A percentile compares a stretch with the other conserved stretches of the same genome.
phyloP scores from a whole-genome alignment of 1,139 yeast species.

The Suhomyces bolitotheri region DNA sequence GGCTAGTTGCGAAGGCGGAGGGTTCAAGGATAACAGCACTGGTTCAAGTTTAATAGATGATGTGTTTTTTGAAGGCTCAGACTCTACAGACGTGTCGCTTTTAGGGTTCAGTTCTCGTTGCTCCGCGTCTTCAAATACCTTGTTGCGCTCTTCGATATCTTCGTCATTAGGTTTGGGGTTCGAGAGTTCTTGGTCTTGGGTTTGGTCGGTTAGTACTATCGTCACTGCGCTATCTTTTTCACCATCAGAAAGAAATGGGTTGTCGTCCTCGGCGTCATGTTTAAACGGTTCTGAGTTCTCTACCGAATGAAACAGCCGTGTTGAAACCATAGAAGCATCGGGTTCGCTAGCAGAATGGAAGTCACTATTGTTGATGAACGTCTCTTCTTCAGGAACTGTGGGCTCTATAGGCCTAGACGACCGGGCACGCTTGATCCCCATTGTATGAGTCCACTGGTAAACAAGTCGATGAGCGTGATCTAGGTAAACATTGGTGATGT shows the following conservation, averaged over 20 bases:
- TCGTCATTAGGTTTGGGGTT: background rate
- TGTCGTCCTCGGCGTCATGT: slow-evolving; percentile 3
- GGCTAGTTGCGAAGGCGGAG: slow-evolving; percentile 1
- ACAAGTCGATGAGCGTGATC: slow-evolving; percentile 4
- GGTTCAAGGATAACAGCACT: slow-evolving; percentile 3
- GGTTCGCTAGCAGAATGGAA: slow-evolving; percentile 9
- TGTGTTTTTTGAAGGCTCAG: slow-evolving; percentile 4
- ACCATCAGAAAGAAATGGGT: slow-evolving; percentile 6
- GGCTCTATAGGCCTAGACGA: slow-evolving; percentile 10
- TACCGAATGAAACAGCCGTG: background rate
- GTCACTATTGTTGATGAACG: slow-evolving; percentile 48
- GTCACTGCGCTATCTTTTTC: background rate
- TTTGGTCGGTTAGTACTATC: too few relatives aligned
- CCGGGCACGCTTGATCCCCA: slow-evolving; percentile 18
- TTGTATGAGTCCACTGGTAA: slow-evolving; percentile 4
- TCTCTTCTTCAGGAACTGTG: slow-evolving; percentile 17
- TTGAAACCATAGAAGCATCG: slow-evolving; percentile 3
- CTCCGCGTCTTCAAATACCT: slow-evolving; percentile 13
- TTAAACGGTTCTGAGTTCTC: background rate
- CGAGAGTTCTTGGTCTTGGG: too few relatives aligned
- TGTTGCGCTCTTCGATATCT: slow-evolving; percentile 3
- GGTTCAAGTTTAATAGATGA: slow-evolving; percentile 5
- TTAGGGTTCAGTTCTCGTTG: slow-evolving; percentile 6
- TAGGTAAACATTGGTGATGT: slow-evolving; percentile 7
- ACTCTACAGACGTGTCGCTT: slow-evolving; percentile 15